Evolutionary conservation across 2,329 filamentous ascomycete genomes (phyloP).

Genomic region (Paracoccidioides brasiliensis): DNA sequence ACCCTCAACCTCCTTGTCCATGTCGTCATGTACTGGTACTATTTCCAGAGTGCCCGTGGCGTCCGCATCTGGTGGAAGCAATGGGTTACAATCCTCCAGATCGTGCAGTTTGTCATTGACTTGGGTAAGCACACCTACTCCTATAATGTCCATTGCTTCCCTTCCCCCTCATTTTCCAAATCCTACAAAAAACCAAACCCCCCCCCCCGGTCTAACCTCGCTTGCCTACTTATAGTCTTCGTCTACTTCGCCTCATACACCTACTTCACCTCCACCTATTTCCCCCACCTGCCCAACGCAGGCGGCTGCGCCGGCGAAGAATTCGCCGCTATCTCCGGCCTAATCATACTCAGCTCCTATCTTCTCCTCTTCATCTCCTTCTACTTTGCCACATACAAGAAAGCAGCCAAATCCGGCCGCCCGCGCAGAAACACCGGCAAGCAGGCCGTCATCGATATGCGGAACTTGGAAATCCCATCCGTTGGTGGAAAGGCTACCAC

Average conservation of each 20-base stretch:
- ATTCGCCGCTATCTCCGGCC: slow-evolving; percentile 78
- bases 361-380: slow-evolving; percentile 89
- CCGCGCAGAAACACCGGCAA: slow-evolving; percentile 52
- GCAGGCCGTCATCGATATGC: slow-evolving; percentile 76
- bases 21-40: slow-evolving; percentile 98
- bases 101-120: slow-evolving; percentile 86
- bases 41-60: slow-evolving; percentile 88
- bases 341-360: slow-evolving; percentile 77
- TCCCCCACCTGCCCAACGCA: slow-evolving; percentile 58
- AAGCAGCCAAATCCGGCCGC: slow-evolving; percentile 33
- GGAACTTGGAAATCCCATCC: slow-evolving; percentile 51
- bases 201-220: not conserved
- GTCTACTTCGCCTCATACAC: slow-evolving; percentile 93
- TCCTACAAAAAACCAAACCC: not conserved
- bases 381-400: slow-evolving; percentile 80
- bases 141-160: no score
- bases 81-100: slow-evolving; percentile 90
- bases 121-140: slow-evolving; percentile 48
- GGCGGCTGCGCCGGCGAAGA: slow-evolving; percentile 82
- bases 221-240: slow-evolving; percentile 47
- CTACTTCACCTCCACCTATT: slow-evolving; percentile 84
- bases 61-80: slow-evolving; percentile 96
- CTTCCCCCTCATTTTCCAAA: not conserved
- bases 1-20: slow-evolving; percentile 77
- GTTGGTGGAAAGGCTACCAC: slow-evolving; percentile 15